phyloP scores from a whole-genome alignment of 2,329 filamentous ascomycete genomes.

The Drechslerella dactyloides region DNA sequence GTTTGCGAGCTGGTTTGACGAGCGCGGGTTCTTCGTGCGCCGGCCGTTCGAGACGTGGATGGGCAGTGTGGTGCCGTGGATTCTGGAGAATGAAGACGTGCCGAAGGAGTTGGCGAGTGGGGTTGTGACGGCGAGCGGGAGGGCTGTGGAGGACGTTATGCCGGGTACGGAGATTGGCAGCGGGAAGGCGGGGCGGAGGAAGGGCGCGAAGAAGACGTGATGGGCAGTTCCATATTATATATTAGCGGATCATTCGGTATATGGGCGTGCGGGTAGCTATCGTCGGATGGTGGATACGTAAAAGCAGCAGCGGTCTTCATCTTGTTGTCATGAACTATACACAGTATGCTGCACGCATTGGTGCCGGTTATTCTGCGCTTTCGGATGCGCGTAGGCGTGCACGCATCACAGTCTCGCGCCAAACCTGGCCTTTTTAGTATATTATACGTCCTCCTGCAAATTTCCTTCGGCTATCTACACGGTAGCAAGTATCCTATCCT shows the following conservation, averaged over 20 bases:
- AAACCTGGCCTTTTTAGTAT: no score
- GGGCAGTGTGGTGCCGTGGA: constrained; percentile 67
- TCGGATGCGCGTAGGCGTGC: neutral
- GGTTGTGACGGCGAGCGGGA: constrained; percentile 39
- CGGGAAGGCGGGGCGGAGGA: constrained; percentile 38
- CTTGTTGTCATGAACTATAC: no score
- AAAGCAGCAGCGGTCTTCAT: no score
- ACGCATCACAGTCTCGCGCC: no score
- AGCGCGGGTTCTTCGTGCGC: constrained; percentile 72
- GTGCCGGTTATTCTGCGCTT: neutral
- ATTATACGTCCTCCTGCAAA: neutral
- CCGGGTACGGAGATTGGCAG: constrained; percentile 28
- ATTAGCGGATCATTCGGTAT: no score
- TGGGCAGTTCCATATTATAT: neutral
- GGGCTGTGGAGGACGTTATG: constrained; percentile 16
- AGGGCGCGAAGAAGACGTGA: constrained; percentile 38
- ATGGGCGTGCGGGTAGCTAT: neutral
- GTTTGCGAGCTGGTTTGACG: constrained; percentile 80
- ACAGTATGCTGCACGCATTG: no score
- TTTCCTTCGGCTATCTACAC: constrained; percentile 20
- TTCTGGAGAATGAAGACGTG: constrained; percentile 42
- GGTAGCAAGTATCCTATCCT: constrained; percentile 74
- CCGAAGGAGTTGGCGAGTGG: constrained; percentile 31
- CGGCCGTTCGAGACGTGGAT: constrained; percentile 80
- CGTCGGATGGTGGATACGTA: no score